Percentiles rank a stretch among this genome's conserved stretches.
Evolutionary conservation across 306 rosid species (phyloP).

Genomic region (Prunus davidiana): DNA sequence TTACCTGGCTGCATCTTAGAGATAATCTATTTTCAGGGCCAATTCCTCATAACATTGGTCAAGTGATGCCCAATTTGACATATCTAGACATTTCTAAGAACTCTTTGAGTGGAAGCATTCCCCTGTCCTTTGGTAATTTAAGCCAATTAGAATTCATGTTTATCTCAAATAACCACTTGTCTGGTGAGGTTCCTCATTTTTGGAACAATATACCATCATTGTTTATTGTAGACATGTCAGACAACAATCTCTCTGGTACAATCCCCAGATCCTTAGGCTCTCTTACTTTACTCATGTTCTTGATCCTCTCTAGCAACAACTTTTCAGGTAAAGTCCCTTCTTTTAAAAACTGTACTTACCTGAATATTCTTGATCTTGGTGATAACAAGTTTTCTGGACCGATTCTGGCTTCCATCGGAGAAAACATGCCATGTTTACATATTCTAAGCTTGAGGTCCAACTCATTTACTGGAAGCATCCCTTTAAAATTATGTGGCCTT

Average conservation of each 20-base stretch:
- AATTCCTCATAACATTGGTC: constrained; percentile 17
- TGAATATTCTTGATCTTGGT: constrained; percentile 15
- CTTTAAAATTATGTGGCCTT: constrained; percentile 7
- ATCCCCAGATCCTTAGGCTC: constrained; percentile 12
- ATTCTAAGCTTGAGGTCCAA: constrained; percentile 19
- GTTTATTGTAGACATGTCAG: background rate
- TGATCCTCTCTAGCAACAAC: constrained; percentile 9
- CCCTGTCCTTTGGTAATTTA: constrained; percentile 3
- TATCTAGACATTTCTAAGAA: background rate
- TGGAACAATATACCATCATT: constrained; percentile 1
- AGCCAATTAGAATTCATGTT: background rate
- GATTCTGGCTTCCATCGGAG: constrained; percentile 16
- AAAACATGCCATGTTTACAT: background rate
- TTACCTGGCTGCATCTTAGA: background rate
- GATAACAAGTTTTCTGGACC: constrained; percentile 15
- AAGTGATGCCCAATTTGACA: constrained; percentile 1
- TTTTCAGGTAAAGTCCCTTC: constrained; percentile 19
- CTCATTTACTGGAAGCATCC: constrained; percentile 14
- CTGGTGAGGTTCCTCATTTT: constrained; percentile 19
- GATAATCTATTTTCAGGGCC: background rate
- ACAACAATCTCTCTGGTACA: constrained; percentile 12
- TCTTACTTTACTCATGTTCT: background rate
- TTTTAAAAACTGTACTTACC: background rate
- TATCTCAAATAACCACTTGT: constrained; percentile 18
- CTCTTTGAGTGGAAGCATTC: constrained; percentile 1